Percentiles rank a stretch among this genome's conserved stretches.
These are phyloP conservation scores for Boeremia lycopersici DNA, from an alignment of 2,329 filamentous ascomycete genomes.

Conservation along the genomic window DNA sequence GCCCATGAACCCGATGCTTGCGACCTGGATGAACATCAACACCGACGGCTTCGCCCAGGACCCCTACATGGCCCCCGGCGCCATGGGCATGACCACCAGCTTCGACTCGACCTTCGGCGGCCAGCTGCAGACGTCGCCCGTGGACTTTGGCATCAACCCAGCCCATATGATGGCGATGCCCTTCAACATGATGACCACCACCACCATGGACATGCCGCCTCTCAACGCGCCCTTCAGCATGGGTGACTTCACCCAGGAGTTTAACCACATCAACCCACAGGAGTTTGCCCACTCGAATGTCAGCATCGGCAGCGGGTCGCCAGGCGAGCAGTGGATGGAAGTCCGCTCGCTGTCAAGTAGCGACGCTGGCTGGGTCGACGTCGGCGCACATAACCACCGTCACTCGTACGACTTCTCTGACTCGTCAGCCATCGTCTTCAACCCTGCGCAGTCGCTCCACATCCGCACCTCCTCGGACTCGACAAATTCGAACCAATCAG, in stretches of 20 bases:
- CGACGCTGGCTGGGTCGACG: conserved; percentile 84
- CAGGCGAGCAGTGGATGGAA: conserved; percentile 81
- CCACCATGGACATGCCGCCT: conserved; percentile 51
- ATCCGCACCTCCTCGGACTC: conserved; percentile 86
- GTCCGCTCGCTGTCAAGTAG: conserved; percentile 84
- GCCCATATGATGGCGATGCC: conserved; percentile 50
- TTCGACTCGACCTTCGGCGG: conserved; percentile 49
- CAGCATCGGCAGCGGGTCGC: conserved; percentile 64
- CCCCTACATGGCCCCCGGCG: conserved; percentile 23
- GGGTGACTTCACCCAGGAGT: conserved; percentile 75
- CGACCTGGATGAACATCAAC: conserved; percentile 53
- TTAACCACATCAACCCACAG: conserved; percentile 60
- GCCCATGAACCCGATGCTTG: conserved; percentile 44
- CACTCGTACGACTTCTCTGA: conserved; percentile 73
- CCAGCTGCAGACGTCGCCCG: conserved; percentile 53
- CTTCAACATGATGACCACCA: conserved; percentile 50
- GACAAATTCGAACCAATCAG: conserved; percentile 76
- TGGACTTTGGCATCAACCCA: conserved; percentile 54
- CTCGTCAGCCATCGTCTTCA: conserved; percentile 73
- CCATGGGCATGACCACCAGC: conserved; percentile 44
- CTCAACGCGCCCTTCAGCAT: conserved; percentile 45
- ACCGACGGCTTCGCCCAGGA: conserved; percentile 40
- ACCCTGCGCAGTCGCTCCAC: conserved; percentile 87
- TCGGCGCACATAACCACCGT: conserved; percentile 63
- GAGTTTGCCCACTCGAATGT: conserved; percentile 45